Conservation (phyloP, 441 rosid species). For the Breynia disticha region DNA sequence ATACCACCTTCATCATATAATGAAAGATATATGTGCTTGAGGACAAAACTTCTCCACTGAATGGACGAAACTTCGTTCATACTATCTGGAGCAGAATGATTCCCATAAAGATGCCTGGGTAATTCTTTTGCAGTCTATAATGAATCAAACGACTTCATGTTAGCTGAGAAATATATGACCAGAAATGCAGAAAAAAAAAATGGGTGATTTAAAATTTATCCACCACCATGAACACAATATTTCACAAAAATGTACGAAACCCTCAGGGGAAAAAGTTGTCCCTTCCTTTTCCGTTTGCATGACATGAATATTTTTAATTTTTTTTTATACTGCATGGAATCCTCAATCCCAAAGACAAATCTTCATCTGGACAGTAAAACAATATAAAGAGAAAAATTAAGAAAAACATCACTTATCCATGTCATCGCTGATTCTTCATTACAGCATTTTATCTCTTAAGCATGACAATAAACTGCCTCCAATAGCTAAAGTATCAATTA, state of each 20-base stretch:
- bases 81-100: conserved; percentile 17
- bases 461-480: too few species aligned
- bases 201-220: not conserved
- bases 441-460: too few species aligned
- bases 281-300: too few species aligned
- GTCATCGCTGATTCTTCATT: not conserved
- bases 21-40: conserved; percentile 37
- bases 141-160: conserved; percentile 1
- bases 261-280: too few species aligned
- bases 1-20: conserved; percentile 39
- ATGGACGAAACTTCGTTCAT: conserved; percentile 20
- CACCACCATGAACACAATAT: not conserved
- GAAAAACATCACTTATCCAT: not conserved
- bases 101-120: conserved; percentile 9
- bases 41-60: conserved; percentile 32
- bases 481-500: too few species aligned
- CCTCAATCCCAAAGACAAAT: not conserved
- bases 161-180: conserved; percentile 2
- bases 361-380: not conserved
- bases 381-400: not conserved
- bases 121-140: conserved; percentile 21
- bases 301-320: too few species aligned
- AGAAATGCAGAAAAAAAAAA: not conserved
- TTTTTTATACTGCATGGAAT: too few species aligned
- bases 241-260: not conserved